These are phyloP conservation scores for Leucocoprinus leucothites DNA, from an alignment of 768 basidiomycete genomes.

Conservation along the genomic window DNA sequence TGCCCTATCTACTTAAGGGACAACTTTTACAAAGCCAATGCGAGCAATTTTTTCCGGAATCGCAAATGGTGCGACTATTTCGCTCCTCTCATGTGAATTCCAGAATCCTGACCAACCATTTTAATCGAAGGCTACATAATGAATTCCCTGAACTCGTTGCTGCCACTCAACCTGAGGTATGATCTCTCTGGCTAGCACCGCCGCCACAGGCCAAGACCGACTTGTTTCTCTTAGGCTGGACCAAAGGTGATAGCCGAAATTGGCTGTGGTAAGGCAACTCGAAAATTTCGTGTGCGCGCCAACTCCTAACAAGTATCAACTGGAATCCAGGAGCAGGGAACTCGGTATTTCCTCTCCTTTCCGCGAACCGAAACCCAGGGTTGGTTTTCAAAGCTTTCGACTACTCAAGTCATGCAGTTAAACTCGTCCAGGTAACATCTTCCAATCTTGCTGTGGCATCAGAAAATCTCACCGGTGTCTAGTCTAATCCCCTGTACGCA, in stretches of 20 bases:
- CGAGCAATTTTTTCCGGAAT: conserved; percentile 90
- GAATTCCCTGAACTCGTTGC: conserved; percentile 89
- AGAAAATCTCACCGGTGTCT: conserved; percentile 3
- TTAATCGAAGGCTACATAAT: conserved; percentile 67
- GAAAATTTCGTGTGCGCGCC: background rate
- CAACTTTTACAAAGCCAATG: conserved; percentile 85
- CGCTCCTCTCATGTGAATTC: background rate
- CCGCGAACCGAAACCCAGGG: conserved; percentile 77
- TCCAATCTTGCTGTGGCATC: background rate
- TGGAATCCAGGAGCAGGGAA: conserved; percentile 82
- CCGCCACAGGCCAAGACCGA: conserved; percentile 8
- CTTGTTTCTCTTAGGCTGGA: conserved; percentile 59
- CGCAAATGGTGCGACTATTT: conserved; percentile 68
- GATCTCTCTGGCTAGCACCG: background rate
- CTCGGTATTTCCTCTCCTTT: conserved; percentile 84
- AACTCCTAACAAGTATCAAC: background rate
- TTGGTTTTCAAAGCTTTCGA: conserved; percentile 82
- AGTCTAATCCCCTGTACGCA: conserved; percentile 73
- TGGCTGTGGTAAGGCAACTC: conserved; percentile 69
- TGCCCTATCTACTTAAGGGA: conserved; percentile 80
- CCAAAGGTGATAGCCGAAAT: conserved; percentile 77
- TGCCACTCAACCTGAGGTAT: conserved; percentile 64
- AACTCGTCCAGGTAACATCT: conserved; percentile 74
- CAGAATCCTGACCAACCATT: conserved; percentile 1
- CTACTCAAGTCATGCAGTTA: conserved; percentile 85